A percentile compares a stretch with the other conserved stretches of the same genome.
These are phyloP conservation scores for Chrysanthemum lavandulifolium DNA, from an alignment of 129 eudicot genomes.

Conservation along the genomic window DNA sequence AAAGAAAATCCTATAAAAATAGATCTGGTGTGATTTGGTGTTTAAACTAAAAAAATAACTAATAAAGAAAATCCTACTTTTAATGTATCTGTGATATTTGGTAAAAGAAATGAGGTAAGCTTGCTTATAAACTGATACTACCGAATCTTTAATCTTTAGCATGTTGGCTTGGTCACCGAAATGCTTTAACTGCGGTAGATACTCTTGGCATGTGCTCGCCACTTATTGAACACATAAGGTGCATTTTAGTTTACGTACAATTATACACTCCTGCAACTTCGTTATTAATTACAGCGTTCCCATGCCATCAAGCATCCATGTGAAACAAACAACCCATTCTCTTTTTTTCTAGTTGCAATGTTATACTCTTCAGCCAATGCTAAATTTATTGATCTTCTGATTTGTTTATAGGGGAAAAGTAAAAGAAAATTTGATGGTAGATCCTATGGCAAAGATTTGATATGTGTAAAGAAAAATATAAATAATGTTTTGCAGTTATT, in stretches of 20 bases:
- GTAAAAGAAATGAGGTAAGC: slow-evolving; percentile 90
- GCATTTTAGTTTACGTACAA: slow-evolving; percentile 1
- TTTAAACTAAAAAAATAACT: too few relatives aligned
- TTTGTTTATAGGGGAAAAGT: too few relatives aligned
- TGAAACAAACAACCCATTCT: neutral
- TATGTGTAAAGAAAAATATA: too few relatives aligned
- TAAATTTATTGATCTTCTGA: too few relatives aligned
- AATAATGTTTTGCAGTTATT: too few relatives aligned
- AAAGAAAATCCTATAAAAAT: too few relatives aligned
- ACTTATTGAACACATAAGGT: slow-evolving; percentile 93
- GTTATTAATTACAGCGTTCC: too few relatives aligned
- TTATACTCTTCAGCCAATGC: too few relatives aligned
- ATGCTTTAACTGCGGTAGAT: slow-evolving; percentile 59
- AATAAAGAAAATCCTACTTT: slow-evolving; percentile 50
- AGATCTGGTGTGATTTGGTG: too few relatives aligned
- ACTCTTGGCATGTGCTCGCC: slow-evolving; percentile 81
- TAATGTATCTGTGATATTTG: slow-evolving; percentile 66
- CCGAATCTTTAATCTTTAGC: neutral
- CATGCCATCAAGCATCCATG: neutral
- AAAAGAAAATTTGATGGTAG: too few relatives aligned
- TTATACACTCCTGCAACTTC: neutral
- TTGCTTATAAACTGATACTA: neutral
- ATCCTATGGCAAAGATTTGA: too few relatives aligned
- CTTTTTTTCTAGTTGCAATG: too few relatives aligned
- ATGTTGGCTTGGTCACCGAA: slow-evolving; percentile 27